These are phyloP conservation scores for Aciculosporium take DNA, from an alignment of 2,329 filamentous ascomycete genomes.

Conservation along the genomic window DNA sequence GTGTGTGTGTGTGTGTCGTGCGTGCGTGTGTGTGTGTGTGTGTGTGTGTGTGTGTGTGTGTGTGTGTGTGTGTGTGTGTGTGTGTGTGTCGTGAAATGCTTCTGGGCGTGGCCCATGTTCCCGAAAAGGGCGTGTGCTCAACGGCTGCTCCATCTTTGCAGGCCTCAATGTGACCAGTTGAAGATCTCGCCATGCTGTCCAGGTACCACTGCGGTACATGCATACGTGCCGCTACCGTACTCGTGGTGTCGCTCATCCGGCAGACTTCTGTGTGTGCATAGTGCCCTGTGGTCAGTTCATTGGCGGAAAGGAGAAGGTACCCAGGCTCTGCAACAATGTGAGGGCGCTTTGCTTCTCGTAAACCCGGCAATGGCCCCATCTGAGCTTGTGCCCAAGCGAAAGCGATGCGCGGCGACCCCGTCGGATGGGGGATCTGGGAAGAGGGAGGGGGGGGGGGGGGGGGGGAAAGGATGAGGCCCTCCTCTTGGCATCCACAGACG, in stretches of 20 bases:
- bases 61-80: too few relatives aligned
- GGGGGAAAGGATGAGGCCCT: neutral
- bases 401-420: constrained; percentile 9
- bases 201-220: too few relatives aligned
- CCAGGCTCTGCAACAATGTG: neutral
- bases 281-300: too few relatives aligned
- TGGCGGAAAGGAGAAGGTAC: too few relatives aligned
- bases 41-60: too few relatives aligned
- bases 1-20: too few relatives aligned
- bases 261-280: neutral
- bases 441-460: too few relatives aligned
- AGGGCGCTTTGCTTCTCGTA: neutral
- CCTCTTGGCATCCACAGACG: too few relatives aligned
- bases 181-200: neutral
- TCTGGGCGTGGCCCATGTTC: neutral
- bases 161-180: neutral
- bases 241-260: neutral
- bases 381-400: too few relatives aligned
- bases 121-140: neutral
- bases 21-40: too few relatives aligned
- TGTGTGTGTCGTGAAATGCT: neutral
- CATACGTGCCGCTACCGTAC: neutral
- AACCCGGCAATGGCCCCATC: too few relatives aligned
- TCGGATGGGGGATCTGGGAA: neutral
- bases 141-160: neutral